These are phyloP conservation scores for Cladosporium cucumerinum DNA, from an alignment of 2,329 filamentous ascomycete genomes.

Conservation along the genomic window DNA sequence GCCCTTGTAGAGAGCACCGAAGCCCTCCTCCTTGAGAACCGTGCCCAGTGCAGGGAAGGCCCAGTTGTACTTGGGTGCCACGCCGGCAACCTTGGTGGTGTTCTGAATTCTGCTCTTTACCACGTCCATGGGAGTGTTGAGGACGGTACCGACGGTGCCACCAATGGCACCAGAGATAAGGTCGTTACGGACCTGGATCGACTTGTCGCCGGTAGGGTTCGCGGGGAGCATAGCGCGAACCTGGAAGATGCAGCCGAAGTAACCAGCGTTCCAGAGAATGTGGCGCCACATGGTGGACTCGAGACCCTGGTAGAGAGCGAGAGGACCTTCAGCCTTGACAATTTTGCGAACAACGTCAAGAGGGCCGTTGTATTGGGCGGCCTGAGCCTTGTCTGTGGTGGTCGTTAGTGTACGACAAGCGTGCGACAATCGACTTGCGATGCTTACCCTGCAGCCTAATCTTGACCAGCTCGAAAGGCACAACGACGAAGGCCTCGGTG, in stretches of 20 bases:
- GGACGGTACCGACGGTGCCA: slow-evolving; percentile 82
- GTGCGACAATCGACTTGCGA: not conserved
- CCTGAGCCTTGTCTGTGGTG: slow-evolving; percentile 74
- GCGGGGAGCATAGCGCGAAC: slow-evolving; percentile 79
- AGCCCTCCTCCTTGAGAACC: slow-evolving; percentile 90
- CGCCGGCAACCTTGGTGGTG: slow-evolving; percentile 75
- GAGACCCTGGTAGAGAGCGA: slow-evolving; percentile 93
- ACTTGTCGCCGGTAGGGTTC: slow-evolving; percentile 67
- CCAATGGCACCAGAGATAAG: slow-evolving; percentile 81
- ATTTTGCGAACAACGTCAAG: slow-evolving; percentile 79
- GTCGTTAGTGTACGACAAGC: slow-evolving; percentile 9
- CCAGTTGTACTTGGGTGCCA: slow-evolving; percentile 96
- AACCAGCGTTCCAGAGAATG: slow-evolving; percentile 88
- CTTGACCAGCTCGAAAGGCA: slow-evolving; percentile 98
- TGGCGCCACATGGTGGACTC: slow-evolving; percentile 97
- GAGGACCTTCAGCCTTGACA: slow-evolving; percentile 73
- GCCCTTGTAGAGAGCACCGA: slow-evolving; percentile 90
- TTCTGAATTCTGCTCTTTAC: slow-evolving; percentile 99
- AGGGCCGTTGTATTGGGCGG: slow-evolving; percentile 81
- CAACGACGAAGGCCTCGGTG: slow-evolving; percentile 93
- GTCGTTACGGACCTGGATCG: slow-evolving; percentile 79
- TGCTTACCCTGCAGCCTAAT: slow-evolving; percentile 72
- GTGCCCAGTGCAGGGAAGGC: slow-evolving; percentile 83
- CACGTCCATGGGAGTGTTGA: slow-evolving; percentile 96
- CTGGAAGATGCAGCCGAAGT: slow-evolving; percentile 99